Conservation (phyloP, 1,284 basidiomycete genomes). For the Papiliotrema terrestris region DNA sequence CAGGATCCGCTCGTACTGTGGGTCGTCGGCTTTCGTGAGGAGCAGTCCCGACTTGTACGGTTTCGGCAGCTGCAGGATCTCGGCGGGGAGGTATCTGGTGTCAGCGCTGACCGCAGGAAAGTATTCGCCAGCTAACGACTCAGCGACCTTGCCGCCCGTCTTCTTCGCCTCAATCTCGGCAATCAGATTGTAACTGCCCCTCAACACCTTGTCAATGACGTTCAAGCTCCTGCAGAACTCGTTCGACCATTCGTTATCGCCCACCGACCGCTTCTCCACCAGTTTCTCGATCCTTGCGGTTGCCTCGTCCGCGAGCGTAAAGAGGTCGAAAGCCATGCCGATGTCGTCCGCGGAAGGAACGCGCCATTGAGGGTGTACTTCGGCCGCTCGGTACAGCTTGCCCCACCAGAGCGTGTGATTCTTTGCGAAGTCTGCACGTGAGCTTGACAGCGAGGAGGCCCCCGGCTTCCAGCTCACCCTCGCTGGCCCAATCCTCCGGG, state of each 20-base stretch:
- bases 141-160: constrained; percentile 30
- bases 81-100: constrained; percentile 56
- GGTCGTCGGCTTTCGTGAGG: constrained; percentile 70
- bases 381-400: constrained; percentile 69
- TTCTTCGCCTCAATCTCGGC: constrained; percentile 43
- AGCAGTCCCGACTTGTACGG: constrained; percentile 70
- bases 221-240: constrained; percentile 81
- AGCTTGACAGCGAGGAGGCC: constrained; percentile 2
- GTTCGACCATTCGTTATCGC: constrained; percentile 70
- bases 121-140: constrained; percentile 16
- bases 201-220: constrained; percentile 35
- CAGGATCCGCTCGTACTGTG: constrained; percentile 65
- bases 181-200: constrained; percentile 36
- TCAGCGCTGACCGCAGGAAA: not conserved
- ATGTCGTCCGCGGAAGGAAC: constrained; percentile 57
- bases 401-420: constrained; percentile 82
- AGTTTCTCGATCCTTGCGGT: constrained; percentile 65
- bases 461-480: constrained; percentile 55
- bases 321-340: constrained; percentile 71
- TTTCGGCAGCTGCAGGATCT: constrained; percentile 61
- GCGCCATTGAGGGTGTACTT: constrained; percentile 87
- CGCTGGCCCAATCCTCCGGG: constrained; percentile 70
- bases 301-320: constrained; percentile 59
- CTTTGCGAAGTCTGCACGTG: constrained; percentile 61
- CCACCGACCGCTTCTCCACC: constrained; percentile 54